Conservation (phyloP, 2,329 filamentous ascomycete species). For the Beauveria pseudobassiana region DNA sequence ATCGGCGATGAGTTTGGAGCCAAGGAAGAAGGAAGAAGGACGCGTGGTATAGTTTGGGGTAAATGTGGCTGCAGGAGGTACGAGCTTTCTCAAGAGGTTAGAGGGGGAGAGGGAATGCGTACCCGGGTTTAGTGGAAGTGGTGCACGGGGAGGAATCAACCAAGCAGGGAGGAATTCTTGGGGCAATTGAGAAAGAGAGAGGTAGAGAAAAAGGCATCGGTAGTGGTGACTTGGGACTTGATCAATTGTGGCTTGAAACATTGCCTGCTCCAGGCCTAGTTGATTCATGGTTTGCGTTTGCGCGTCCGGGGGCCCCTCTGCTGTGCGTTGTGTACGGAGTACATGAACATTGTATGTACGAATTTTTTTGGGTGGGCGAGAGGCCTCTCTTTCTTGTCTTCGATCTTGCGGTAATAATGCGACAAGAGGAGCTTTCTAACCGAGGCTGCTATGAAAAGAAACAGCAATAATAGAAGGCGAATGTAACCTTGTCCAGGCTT, state of each 20-base stretch:
- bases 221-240: neutral
- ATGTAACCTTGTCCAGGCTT: neutral
- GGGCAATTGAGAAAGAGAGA: no score
- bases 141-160: neutral
- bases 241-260: conserved; percentile 5
- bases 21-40: neutral
- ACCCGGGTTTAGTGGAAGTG: neutral
- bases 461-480: neutral
- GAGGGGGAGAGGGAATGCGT: neutral
- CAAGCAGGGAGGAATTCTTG: no score
- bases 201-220: neutral
- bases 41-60: neutral
- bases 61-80: neutral
- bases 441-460: neutral
- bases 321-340: neutral
- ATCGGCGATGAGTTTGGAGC: neutral
- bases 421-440: neutral
- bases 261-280: neutral
- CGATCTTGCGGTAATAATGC: neutral
- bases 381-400: neutral
- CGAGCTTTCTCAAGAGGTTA: neutral
- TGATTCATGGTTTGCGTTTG: no score
- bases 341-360: neutral
- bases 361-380: neutral
- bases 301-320: neutral